Evolutionary conservation across 352 stramenopile species (phyloP), one percentile per base, ranked within the genome.

Genomic region (Phytophthora brassicae): DNA sequence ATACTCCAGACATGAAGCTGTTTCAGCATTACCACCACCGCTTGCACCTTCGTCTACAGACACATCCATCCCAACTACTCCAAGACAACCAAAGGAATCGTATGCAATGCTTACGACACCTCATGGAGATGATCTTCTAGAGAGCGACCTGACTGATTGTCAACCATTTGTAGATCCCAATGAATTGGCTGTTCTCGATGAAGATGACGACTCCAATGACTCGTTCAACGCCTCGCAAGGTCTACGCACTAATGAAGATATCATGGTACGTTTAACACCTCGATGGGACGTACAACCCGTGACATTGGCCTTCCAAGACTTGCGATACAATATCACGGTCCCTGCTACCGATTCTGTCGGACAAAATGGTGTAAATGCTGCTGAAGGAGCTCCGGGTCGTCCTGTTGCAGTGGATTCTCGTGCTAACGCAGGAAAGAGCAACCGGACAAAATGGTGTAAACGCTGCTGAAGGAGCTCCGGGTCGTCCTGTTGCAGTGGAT

Each of bases 271-370:
- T 13, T 57, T 76, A 29, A 59, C 55, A 20, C 50, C 64, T 63
- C 64, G 56, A 13, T 62, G 64, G 68, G 50, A 78, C 2, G 66
- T 80, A 1, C 41, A 41, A 3, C 75, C 72, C 1, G 68, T 83
- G 14, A 81, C 71, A 1, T 52, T 87, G 6, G 74, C 71, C 19
- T 84, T 85, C 31, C 61, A 81, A 56, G 70, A 87, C 50, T 29
- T 81, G 23, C 56, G 58, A 8, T 81, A 81, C 59, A 64, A 59
- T 29, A 76, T 73, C 35, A 65, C 41, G 0, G 58, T 67, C 12
- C 59, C 64, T 61, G 42, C 45, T 45, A n/a, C 45, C 13, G 54
- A 71, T 23, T 14, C 36, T 36, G 19, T 24, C n/a, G 59, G 50
- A 35, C 52, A 65, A 48, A 46, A 14, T 58, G 66, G 51, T 20